Evolutionary conservation across 495 filamentous ascomycete species (phyloP), one percentile per base, ranked within the genome.

Genomic region (Astrothelium subdiscretum): DNA sequence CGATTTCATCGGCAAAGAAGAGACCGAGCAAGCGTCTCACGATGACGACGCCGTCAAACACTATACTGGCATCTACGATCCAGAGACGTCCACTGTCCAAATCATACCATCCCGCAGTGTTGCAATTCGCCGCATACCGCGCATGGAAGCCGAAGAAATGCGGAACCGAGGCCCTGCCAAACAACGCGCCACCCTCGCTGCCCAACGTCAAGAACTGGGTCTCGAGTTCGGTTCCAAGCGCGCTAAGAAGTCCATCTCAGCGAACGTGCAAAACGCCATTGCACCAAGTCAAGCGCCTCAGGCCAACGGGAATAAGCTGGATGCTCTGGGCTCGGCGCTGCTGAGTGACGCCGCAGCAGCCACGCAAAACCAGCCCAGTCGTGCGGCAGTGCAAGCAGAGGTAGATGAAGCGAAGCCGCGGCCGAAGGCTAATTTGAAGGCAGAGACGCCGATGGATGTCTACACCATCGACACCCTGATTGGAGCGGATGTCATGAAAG

Each of bases 181-280:
- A 32, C 58, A 66, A 27, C 62, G 29, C 27, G 32, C 6, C 42
- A 32, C 27, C 12, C 22, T 54, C 29, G 32, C 48, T 52, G 42
- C 74, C 24, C 65, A 68, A 57, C 83, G 83, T 64, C 85, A 82
- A 51, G 82, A 84, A 38, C 86, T 98, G 4, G 94, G 91, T 64
- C 83, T 90, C 68, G 85, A 87, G 57, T 98, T 98, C 76, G 95
- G 94, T 66, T 96, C 91, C 35, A 95, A 90, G 77, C 95, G 95
- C 76, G 85, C 95, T 2, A 87, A 88, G 78, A 95, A 95, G 74
- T 87, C 87, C 1, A 84, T 92, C 63, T 82, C 81, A 29, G 85
- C 86, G 32, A 76, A 87, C 58, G 86, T 88, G 26, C 84, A 89
- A 69, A 95, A 95, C 66, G 88, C 89, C 42, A 90, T 95, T 63